A percentile compares a stretch with the other conserved stretches of the same genome.
phyloP scores from a whole-genome alignment of 768 basidiomycete genomes.

The Saitozyma sp. region DNA sequence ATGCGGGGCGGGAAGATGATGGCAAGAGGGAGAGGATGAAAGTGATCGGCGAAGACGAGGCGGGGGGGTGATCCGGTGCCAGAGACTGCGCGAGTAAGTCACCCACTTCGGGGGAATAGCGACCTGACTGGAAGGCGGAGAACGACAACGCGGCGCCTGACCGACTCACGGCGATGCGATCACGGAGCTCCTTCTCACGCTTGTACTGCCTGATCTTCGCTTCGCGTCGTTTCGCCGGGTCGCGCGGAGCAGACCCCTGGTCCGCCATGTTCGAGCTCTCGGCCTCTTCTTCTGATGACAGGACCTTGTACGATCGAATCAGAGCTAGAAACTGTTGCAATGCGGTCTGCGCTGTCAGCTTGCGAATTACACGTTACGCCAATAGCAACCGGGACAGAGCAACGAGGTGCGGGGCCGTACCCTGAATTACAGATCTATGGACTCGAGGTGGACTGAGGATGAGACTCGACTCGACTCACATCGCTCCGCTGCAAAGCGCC shows the following conservation, averaged over 20 bases:
- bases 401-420: not conserved
- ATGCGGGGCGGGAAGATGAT: constrained; percentile 2
- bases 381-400: not conserved
- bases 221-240: constrained; percentile 74
- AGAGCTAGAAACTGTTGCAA: constrained; percentile 40
- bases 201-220: constrained; percentile 88
- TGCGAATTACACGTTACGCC: not conserved
- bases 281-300: constrained; percentile 35
- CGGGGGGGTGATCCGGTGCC: too few species aligned
- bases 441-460: not conserved
- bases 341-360: constrained; percentile 24
- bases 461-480: constrained; percentile 31
- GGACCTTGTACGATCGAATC: constrained; percentile 41
- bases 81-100: too few species aligned
- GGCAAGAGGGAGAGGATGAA: constrained; percentile 38
- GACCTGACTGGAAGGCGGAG: too few species aligned
- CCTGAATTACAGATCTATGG: not conserved
- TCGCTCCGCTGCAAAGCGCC: constrained; percentile 35
- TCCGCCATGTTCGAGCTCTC: constrained; percentile 28
- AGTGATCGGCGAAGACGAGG: constrained; percentile 21
- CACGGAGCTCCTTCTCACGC: constrained; percentile 76
- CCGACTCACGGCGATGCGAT: constrained; percentile 65
- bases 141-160: too few species aligned
- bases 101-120: too few species aligned
- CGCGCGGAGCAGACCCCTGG: constrained; percentile 39